Conservation (phyloP, 169 alveolate species). For the Miamiensis avidus region DNA sequence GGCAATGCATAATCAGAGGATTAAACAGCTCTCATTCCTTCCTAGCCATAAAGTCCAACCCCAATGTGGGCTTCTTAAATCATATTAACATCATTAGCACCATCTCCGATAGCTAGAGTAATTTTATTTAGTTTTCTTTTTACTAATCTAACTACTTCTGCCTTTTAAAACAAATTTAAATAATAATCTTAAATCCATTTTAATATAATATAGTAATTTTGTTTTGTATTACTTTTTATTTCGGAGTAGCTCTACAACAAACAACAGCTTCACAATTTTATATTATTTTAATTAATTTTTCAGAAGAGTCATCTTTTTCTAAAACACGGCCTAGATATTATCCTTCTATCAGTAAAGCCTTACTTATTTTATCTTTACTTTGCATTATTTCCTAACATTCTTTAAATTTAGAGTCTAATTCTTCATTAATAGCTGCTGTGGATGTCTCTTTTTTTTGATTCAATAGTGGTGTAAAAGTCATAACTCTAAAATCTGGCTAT, state of each 20-base stretch:
- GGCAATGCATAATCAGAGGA: conserved; percentile 83
- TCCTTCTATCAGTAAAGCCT: conserved; percentile 59
- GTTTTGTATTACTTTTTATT: conserved; percentile 54
- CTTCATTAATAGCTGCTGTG: conserved; percentile 29
- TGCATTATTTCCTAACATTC: conserved; percentile 28
- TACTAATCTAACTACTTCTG: conserved; percentile 83
- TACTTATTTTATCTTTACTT: conserved; percentile 31
- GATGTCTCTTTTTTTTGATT: conserved; percentile 16
- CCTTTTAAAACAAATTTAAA: conserved; percentile 17
- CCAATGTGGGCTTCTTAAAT: conserved; percentile 98
- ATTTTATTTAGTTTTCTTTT: conserved; percentile 78
- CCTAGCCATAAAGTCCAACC: conserved; percentile 96
- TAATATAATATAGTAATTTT: no score
- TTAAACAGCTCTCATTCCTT: conserved; percentile 90
- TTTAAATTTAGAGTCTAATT: conserved; percentile 8
- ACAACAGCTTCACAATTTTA: conserved; percentile 63
- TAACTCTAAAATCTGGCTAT: conserved; percentile 51
- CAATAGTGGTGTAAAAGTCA: conserved; percentile 24
- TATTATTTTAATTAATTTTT: conserved; percentile 31
- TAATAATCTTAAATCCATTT: no score
- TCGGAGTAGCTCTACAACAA: conserved; percentile 89
- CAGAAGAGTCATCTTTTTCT: conserved; percentile 8
- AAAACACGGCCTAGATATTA: conserved; percentile 38
- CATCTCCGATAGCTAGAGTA: conserved; percentile 95
- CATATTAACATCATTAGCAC: conserved; percentile 99